Evolutionary conservation across 371 early-diverging fungal genomes (phyloP), one percentile per base, ranked within the genome.

Genomic region (Rhizopus microsporus): DNA sequence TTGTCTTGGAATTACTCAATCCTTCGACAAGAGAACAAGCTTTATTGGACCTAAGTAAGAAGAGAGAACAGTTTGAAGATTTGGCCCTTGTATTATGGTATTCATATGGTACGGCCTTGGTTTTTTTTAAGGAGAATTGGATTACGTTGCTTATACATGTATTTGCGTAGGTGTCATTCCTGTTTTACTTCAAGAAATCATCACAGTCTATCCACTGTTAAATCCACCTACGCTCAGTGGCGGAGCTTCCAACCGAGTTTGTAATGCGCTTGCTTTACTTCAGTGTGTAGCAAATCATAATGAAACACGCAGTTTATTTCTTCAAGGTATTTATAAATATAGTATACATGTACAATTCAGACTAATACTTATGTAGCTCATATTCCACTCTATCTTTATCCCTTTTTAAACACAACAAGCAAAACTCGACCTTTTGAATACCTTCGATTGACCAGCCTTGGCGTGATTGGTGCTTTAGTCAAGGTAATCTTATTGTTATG

Each of bases 361-460:
- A 34, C 48, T 17, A 12, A 30, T 51, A 9, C 33, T 6, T 43
- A 17, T 68, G 23, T 71, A 87, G 95, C 98, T 7, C 95, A 98
- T 69, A 90, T 99, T 59, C 98, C 99, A 2, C 85, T 97, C 54
- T 96, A 96, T 67, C 82, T 99, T 46, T 99, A 98, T 64, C 98
- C 98, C 32, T 96, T 97, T 75, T 83, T 99, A 60, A 97, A 95
- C 74, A 95, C 97, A n/a, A 90, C 94, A n/a, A 90, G 89, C 75
- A 92, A 91, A 69, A 88, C 92, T 31, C 84, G 93, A 52, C 93
- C 95, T 23, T 96, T 96, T 74, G 99, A 99, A 71, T 95, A 95
- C 63, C 70, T 98, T 52, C 87, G 98, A 13, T 73, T 97, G 59
- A 95, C 98, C 10, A 89, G 91, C 51, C 72, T 99, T 31, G 97